Evolutionary conservation across 768 basidiomycete genomes (phyloP).

Genomic region (Pleurotus tuber-regium): DNA sequence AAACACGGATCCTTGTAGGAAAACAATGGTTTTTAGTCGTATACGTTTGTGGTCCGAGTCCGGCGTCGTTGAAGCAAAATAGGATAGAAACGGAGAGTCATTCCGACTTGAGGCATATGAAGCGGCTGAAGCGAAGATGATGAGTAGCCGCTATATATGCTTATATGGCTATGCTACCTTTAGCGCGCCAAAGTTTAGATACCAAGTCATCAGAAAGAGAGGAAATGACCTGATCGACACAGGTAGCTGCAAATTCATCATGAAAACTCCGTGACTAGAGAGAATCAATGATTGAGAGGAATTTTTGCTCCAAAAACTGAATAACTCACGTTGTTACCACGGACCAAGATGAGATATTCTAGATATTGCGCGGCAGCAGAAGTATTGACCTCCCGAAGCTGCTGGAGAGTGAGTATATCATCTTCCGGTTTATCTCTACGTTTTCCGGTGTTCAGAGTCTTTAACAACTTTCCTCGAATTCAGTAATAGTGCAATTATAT

Average conservation of each 20-base stretch:
- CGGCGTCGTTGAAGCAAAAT: constrained; percentile 82
- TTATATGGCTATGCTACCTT: constrained; percentile 56
- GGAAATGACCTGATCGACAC: constrained; percentile 51
- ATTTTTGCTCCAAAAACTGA: background rate
- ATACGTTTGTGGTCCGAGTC: constrained; percentile 70
- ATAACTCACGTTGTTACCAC: constrained; percentile 52
- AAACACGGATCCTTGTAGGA: constrained; percentile 72
- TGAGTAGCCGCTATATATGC: too few relatives aligned
- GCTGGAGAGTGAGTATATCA: constrained; percentile 53
- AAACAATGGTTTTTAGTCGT: constrained; percentile 73
- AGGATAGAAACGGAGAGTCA: constrained; percentile 57
- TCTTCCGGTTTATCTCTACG: constrained; percentile 59
- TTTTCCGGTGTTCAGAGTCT: constrained; percentile 51
- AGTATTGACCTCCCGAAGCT: constrained; percentile 55
- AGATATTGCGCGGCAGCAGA: constrained; percentile 68
- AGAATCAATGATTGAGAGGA: background rate
- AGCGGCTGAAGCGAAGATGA: constrained; percentile 43
- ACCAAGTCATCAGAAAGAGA: constrained; percentile 49
- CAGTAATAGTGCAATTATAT: background rate
- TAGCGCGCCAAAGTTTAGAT: constrained; percentile 68
- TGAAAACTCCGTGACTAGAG: constrained; percentile 62
- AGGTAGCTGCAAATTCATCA: constrained; percentile 56
- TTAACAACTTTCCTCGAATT: constrained; percentile 51
- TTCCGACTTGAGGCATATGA: constrained; percentile 44
- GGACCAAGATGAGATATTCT: constrained; percentile 76